These are phyloP conservation scores for Amylocarpus encephaloides DNA, from an alignment of 2,329 filamentous ascomycete species.

Conservation along the genomic window DNA sequence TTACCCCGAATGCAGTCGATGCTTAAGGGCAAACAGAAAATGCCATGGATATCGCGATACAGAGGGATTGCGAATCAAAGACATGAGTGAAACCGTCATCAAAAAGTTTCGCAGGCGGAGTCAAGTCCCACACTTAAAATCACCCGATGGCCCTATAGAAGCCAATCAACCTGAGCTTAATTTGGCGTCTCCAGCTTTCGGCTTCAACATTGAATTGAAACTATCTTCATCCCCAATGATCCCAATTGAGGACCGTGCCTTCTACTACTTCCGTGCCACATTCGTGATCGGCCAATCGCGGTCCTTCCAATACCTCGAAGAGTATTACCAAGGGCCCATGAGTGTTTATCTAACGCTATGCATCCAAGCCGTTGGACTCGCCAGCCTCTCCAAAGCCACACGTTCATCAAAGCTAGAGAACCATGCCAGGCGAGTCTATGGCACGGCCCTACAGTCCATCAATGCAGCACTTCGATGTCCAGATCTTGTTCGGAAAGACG, in stretches of 20 bases:
- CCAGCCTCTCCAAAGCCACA: constrained; percentile 38
- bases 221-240: not conserved
- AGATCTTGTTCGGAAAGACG: constrained; percentile 42
- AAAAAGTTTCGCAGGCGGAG: not conserved
- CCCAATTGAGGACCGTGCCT: not conserved
- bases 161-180: not conserved
- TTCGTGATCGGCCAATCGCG: constrained; percentile 3
- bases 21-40: not conserved
- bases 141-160: not conserved
- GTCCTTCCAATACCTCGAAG: constrained; percentile 5
- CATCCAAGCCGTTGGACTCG: constrained; percentile 41
- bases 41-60: constrained; percentile 9
- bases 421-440: constrained; percentile 43
- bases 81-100: constrained; percentile 3
- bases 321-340: not conserved
- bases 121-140: not conserved
- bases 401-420: constrained; percentile 34
- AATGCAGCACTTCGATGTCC: constrained; percentile 41
- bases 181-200: not conserved
- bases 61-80: constrained; percentile 2
- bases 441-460: constrained; percentile 41
- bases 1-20: constrained; percentile 5
- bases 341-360: not conserved
- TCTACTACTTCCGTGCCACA: constrained; percentile 5
- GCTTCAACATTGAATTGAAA: not conserved